Evolutionary conservation across 345 rosid genomes (phyloP).

Genomic region (Eucalyptus victrix): DNA sequence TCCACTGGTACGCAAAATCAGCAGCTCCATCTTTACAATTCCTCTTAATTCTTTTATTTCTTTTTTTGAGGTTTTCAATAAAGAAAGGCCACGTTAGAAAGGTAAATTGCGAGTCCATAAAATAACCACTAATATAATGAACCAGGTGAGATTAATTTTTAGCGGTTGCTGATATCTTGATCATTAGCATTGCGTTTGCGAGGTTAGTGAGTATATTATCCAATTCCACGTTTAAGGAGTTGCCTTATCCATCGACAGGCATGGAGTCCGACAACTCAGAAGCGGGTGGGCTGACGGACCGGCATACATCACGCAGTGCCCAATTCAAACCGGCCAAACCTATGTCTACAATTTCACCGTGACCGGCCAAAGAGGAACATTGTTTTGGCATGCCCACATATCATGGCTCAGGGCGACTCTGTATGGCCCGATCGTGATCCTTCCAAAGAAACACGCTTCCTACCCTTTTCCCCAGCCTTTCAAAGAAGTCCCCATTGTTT

Average conservation of each 20-base stretch:
- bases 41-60: background rate
- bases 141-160: background rate
- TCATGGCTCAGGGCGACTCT: conserved; percentile 36
- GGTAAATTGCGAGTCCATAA: background rate
- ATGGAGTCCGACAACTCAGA: conserved; percentile 30
- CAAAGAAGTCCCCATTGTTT: conserved; percentile 30
- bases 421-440: conserved; percentile 37
- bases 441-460: conserved; percentile 20
- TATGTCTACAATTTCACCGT: conserved; percentile 36
- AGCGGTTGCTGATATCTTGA: background rate
- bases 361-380: conserved; percentile 39
- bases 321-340: conserved; percentile 33
- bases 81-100: background rate
- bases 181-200: background rate
- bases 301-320: conserved; percentile 37
- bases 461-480: conserved; percentile 40
- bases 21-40: background rate
- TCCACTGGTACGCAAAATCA: conserved; percentile 44
- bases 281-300: conserved; percentile 62
- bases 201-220: background rate
- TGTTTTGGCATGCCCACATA: conserved; percentile 51
- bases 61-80: background rate
- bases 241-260: conserved; percentile 6
- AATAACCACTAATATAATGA: background rate
- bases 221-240: background rate